phyloP scores from a whole-genome alignment of 192 early-diverging fungal genomes.

The Rhizophagus sp. region DNA sequence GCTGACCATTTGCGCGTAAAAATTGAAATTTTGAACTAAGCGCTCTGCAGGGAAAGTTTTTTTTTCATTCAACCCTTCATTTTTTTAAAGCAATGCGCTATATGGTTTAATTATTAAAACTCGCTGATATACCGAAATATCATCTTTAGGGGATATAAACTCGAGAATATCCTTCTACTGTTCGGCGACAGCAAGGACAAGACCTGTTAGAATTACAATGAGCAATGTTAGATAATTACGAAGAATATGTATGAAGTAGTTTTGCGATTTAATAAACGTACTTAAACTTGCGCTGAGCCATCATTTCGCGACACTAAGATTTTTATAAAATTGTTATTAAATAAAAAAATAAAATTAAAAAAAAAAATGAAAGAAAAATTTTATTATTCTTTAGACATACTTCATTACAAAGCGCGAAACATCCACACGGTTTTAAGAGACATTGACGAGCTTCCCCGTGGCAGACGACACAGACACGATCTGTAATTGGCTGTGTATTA shows the following conservation, averaged over 20 bases:
- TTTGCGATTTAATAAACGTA: background rate
- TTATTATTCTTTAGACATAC: background rate
- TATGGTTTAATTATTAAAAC: background rate
- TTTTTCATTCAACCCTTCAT: background rate
- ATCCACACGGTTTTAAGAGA: constrained; percentile 30
- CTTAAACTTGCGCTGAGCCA: constrained; percentile 26
- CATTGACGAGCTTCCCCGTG: constrained; percentile 29
- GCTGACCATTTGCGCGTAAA: background rate
- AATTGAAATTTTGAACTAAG: background rate
- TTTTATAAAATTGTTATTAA: background rate
- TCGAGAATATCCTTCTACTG: constrained; percentile 28
- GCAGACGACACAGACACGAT: constrained; percentile 30
- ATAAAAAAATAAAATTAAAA: background rate
- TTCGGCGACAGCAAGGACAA: constrained; percentile 28
- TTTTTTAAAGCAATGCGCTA: background rate
- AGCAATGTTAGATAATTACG: background rate
- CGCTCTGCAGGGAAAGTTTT: background rate
- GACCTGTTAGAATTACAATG: background rate
- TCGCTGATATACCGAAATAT: background rate
- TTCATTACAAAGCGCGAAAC: constrained; percentile 18
- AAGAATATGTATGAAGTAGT: background rate
- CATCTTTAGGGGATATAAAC: constrained; percentile 21
- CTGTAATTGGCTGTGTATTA: constrained; percentile 21
- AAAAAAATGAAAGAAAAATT: background rate
- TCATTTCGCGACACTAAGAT: constrained; percentile 12